These are phyloP conservation scores for Solanum sejunctum DNA, from an alignment of 257 asterid species.

Conservation along the genomic window DNA sequence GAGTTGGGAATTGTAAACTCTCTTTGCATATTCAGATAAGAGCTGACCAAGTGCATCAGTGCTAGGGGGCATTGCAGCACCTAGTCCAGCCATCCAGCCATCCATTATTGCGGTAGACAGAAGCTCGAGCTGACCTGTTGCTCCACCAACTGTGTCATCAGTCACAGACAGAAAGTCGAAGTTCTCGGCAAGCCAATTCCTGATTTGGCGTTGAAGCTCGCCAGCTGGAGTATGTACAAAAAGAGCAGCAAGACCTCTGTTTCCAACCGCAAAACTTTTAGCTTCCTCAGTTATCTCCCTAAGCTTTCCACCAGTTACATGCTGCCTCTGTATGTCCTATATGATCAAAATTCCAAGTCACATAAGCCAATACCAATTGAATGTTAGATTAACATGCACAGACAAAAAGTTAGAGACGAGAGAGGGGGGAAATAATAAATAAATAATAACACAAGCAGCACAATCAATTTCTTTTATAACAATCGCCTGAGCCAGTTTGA, in stretches of 20 bases:
- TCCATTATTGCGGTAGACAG: constrained; percentile 99
- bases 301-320: constrained; percentile 92
- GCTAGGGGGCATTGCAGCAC: constrained; percentile 82
- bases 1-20: constrained; percentile 82
- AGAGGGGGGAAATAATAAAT: neutral
- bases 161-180: constrained; percentile 83
- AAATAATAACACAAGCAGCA: neutral
- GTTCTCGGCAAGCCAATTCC: constrained; percentile 96
- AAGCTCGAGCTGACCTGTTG: constrained; percentile 95
- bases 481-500: neutral
- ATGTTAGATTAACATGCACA: neutral
- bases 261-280: constrained; percentile 70
- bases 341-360: constrained; percentile 12
- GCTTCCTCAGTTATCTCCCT: constrained; percentile 98
- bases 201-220: constrained; percentile 95
- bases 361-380: constrained; percentile 3
- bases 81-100: constrained; percentile 99
- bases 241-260: constrained; percentile 83
- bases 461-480: neutral
- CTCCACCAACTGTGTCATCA: constrained; percentile 74
- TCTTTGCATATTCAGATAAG: constrained; percentile 81
- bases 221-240: constrained; percentile 99
- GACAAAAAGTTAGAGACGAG: neutral
- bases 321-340: constrained; percentile 93
- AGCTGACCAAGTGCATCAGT: constrained; percentile 99